These are phyloP conservation scores for Melaleuca quinquenervia DNA, from an alignment of 345 rosid species.

Conservation along the genomic window DNA sequence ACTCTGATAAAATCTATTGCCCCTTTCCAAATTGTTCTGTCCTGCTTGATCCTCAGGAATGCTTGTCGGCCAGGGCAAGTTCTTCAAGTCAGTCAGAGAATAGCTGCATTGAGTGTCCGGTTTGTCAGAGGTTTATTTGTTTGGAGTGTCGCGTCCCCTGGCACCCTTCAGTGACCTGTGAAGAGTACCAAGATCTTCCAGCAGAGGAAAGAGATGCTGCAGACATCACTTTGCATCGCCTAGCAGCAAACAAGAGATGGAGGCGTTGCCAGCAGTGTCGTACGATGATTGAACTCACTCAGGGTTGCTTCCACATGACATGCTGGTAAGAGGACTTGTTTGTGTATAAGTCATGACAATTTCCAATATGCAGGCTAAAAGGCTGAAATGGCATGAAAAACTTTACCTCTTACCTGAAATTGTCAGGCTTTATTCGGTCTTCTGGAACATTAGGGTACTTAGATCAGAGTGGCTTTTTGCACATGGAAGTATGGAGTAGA, in stretches of 20 bases:
- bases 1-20: conserved; percentile 64
- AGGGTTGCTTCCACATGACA: conserved; percentile 96
- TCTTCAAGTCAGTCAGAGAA: conserved; percentile 68
- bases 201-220: conserved; percentile 75
- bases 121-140: conserved; percentile 82
- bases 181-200: conserved; percentile 78
- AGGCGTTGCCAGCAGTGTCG: conserved; percentile 87
- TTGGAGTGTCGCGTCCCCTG: conserved; percentile 87
- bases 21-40: conserved; percentile 80
- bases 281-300: conserved; percentile 84
- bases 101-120: conserved; percentile 72
- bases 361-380: neutral
- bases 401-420: neutral
- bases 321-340: conserved; percentile 45
- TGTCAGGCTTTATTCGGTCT: neutral
- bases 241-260: conserved; percentile 87
- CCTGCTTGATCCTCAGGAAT: conserved; percentile 65
- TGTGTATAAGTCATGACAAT: neutral
- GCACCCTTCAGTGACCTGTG: conserved; percentile 85
- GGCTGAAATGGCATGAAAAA: neutral
- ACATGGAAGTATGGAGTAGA: neutral
- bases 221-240: conserved; percentile 71
- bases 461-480: neutral
- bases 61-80: conserved; percentile 60
- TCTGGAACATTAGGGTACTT: neutral